Conservation (phyloP, 2,329 filamentous ascomycete species). For the Pochonia chlamydosporia region DNA sequence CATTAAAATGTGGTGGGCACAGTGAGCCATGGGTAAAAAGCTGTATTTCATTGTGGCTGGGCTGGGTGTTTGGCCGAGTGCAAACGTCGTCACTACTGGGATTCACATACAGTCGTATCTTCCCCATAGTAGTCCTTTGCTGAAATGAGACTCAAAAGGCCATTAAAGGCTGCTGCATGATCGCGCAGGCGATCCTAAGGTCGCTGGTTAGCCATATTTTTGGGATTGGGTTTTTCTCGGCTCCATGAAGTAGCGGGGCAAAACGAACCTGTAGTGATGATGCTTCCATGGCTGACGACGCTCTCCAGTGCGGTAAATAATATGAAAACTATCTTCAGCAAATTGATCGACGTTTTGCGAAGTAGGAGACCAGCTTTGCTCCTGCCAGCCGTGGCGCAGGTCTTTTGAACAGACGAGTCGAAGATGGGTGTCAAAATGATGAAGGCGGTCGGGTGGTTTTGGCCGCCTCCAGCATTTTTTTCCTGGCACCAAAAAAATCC, state of each 20-base stretch:
- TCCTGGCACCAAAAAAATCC: slow-evolving; percentile 6
- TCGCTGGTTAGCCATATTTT: slow-evolving; percentile 8
- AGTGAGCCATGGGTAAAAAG: background rate
- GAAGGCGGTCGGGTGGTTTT: slow-evolving; percentile 12
- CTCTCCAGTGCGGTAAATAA: background rate
- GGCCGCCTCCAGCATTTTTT: slow-evolving; percentile 12
- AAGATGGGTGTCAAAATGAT: background rate
- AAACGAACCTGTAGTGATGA: slow-evolving; percentile 41
- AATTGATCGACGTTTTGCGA: too few relatives aligned
- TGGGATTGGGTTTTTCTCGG: slow-evolving; percentile 1
- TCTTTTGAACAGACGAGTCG: background rate
- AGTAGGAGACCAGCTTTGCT: too few relatives aligned
- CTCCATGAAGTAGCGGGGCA: slow-evolving; percentile 23
- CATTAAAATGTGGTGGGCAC: background rate
- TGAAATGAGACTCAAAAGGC: slow-evolving; percentile 79
- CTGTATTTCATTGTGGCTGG: background rate
- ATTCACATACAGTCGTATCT: slow-evolving; percentile 67
- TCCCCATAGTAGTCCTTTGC: slow-evolving; percentile 87
- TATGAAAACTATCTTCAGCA: background rate
- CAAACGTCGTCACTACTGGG: background rate
- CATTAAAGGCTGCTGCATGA: slow-evolving; percentile 73
- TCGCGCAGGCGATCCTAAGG: slow-evolving; percentile 50
- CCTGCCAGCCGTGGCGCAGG: background rate
- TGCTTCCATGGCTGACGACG: slow-evolving; percentile 32
- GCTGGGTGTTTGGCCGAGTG: too few relatives aligned